A percentile compares a stretch with the other conserved stretches of the same genome.
Conservation (phyloP, 176 grass and related monocot species). For the Dactylis glomerata region DNA sequence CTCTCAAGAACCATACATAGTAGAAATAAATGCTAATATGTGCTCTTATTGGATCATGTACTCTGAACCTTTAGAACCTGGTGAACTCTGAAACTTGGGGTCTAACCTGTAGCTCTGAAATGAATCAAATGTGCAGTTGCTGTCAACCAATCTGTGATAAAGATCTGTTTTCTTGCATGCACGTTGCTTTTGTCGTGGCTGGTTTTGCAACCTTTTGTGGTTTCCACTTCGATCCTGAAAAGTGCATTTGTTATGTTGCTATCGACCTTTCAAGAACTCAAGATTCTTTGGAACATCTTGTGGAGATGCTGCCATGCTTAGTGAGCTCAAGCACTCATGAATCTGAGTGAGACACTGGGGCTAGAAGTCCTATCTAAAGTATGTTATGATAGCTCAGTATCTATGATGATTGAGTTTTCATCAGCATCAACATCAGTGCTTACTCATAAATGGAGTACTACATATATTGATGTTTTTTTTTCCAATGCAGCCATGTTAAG, state of each 20-base stretch:
- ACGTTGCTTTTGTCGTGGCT: background rate
- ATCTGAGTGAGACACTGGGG: background rate
- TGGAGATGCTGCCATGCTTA: conserved; percentile 19
- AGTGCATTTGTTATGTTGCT: background rate
- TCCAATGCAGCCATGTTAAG: background rate
- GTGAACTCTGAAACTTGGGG: background rate
- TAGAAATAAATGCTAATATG: conserved; percentile 5
- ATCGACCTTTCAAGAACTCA: background rate
- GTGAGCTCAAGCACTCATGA: background rate
- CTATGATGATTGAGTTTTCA: background rate
- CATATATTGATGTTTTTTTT: background rate
- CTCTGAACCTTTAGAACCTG: conserved; percentile 21
- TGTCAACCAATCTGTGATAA: conserved; percentile 9
- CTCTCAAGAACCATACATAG: background rate
- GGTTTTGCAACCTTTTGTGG: conserved; percentile 2
- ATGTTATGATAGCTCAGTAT: background rate
- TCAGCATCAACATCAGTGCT: background rate
- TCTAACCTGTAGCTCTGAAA: background rate
- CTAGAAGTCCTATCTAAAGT: background rate
- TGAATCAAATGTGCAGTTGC: conserved; percentile 16
- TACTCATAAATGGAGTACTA: background rate
- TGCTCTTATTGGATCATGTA: conserved; percentile 21
- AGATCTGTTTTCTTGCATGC: background rate
- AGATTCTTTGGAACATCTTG: conserved; percentile 45
- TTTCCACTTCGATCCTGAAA: background rate